Percentiles rank a stretch among this genome's conserved stretches.
Evolutionary conservation across 1,139 yeast species (phyloP).

Genomic region (Candida neerlandica): DNA sequence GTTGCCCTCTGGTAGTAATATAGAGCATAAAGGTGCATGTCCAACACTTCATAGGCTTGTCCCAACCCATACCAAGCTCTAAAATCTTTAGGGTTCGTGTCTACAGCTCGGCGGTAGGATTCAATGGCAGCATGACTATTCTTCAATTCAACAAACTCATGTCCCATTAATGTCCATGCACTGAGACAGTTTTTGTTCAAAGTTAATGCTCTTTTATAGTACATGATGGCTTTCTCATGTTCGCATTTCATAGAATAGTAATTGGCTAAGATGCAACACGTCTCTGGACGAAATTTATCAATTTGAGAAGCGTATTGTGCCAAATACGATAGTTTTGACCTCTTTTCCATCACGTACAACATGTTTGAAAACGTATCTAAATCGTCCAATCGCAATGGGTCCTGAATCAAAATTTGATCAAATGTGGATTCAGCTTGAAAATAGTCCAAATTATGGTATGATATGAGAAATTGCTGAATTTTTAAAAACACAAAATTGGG

Average conservation of each 20-base stretch:
- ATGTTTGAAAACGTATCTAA: constrained; percentile 91
- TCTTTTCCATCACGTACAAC: constrained; percentile 90
- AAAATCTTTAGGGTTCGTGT: constrained; percentile 84
- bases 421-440: constrained; percentile 76
- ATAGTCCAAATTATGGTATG: constrained; percentile 82
- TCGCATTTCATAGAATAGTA: constrained; percentile 90
- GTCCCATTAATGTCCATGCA: constrained; percentile 99
- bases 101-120: constrained; percentile 90
- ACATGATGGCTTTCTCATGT: constrained; percentile 92
- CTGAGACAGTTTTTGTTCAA: constrained; percentile 79
- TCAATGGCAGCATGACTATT: constrained; percentile 98
- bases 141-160: constrained; percentile 93
- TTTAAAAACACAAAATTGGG: constrained; percentile 77
- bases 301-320: constrained; percentile 85
- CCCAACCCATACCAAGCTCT: constrained; percentile 99
- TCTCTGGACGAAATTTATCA: constrained; percentile 90
- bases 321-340: constrained; percentile 77
- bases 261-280: constrained; percentile 93
- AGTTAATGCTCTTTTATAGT: constrained; percentile 85
- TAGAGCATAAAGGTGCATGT: constrained; percentile 90
- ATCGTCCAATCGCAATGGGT: constrained; percentile 88
- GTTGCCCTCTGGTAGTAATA: constrained; percentile 94
- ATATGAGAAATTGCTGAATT: constrained; percentile 77
- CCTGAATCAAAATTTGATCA: constrained; percentile 71
- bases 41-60: constrained; percentile 95